Evolutionary conservation across 345 rosid species (phyloP), one percentile per base, ranked within the genome.

Genomic region (Rhodamnia argentea): DNA sequence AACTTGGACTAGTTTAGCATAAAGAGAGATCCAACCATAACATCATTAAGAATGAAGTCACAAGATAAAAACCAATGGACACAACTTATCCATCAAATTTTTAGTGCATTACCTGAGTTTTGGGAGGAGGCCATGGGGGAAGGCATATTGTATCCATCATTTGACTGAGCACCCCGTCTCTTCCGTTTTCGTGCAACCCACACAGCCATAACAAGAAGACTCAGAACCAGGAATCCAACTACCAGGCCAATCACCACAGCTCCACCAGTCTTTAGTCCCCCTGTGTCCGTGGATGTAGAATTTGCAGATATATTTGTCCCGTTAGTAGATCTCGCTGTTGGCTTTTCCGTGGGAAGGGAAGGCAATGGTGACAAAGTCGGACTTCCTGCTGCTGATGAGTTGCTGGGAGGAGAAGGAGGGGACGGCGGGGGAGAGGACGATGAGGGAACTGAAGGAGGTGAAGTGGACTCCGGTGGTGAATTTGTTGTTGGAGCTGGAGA

Each of bases 91-190:
- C 26, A 2, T 70, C 3, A 37, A 70, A 32, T 18, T 23, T 47
- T 88, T 37, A 74, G 83, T 50, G 18, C 82, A 85, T 85, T 89
- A 96, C 99, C 99, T 93, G 99, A 96, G 88, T 93, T 93, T 87
- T 96, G 98, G 44, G 99, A 96, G 74, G 96, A 96, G 32, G 96
- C 94, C 89, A 90, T 90, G 78, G 98, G 94, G 37, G 99, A 97
- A 74, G 96, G 95, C 94, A 94, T 89, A 56, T 86, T 84, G 86
- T 95, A 93, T 27, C 94, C 95, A 88, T 86, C 85, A 55, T 92
- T 89, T 44, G 91, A 60, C 83, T 90, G 90, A 52, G 83, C 86
- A 29, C 87, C 92, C 92, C 87, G 94, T 90, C 90, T 88, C 91
- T 92, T 96, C 59, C 93, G 92, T 89, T 90, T 93, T 32, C 89